Percentiles rank a stretch among this genome's conserved stretches.
These are phyloP conservation scores for Gigaspora rosea DNA, from an alignment of 192 early-diverging fungal species.

Conservation along the genomic window DNA sequence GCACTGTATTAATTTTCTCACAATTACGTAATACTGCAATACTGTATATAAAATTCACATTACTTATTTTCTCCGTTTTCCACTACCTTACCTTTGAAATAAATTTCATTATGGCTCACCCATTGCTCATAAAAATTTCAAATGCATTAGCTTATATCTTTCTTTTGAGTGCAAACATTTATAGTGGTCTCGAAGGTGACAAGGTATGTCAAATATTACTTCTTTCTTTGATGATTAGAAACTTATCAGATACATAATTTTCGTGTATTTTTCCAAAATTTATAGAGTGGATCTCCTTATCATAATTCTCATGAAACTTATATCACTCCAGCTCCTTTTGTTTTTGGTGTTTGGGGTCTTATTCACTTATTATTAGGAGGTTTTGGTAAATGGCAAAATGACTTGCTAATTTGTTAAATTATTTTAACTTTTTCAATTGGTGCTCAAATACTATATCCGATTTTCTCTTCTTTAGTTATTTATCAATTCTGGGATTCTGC, in stretches of 20 bases:
- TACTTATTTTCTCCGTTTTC: too few species aligned
- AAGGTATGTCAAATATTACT: neutral
- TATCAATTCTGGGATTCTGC: slow-evolving; percentile 62
- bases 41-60: too few species aligned
- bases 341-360: slow-evolving; percentile 62
- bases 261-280: neutral
- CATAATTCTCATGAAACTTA: slow-evolving; percentile 55
- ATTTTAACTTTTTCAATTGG: too few species aligned
- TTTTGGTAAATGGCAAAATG: slow-evolving; percentile 34
- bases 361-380: slow-evolving; percentile 65
- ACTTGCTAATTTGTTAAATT: too few species aligned
- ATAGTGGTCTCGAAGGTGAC: neutral
- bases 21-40: too few species aligned
- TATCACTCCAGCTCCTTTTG: slow-evolving; percentile 66
- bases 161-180: neutral
- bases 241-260: neutral
- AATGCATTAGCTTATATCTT: neutral
- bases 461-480: slow-evolving; percentile 29
- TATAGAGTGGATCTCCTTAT: slow-evolving; percentile 37
- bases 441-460: neutral
- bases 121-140: neutral
- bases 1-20: too few species aligned
- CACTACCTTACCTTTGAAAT: neutral
- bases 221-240: too few species aligned
- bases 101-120: neutral